Conservation (phyloP, 108 stramenopile genomes). For the Pinguiococcus pyrenoidosus region DNA sequence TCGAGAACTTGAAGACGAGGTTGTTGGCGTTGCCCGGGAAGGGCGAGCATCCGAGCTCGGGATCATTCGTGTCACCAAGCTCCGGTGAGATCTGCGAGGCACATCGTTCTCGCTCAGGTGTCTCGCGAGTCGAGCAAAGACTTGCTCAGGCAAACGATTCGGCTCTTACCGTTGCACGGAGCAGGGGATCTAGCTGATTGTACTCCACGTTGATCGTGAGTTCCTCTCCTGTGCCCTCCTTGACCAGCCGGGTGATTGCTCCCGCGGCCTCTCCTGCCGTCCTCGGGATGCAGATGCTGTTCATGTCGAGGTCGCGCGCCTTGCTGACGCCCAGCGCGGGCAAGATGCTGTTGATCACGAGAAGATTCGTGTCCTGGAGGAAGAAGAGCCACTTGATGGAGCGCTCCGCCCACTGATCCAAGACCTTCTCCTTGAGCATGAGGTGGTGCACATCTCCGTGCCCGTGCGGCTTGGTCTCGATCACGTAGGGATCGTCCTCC, state of each 20-base stretch:
- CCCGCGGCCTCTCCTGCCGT: conserved; percentile 94
- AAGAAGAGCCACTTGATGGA: conserved; percentile 78
- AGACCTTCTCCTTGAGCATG: conserved; percentile 43
- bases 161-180: conserved; percentile 51
- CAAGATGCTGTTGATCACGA: conserved; percentile 71
- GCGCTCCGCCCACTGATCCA: conserved; percentile 63
- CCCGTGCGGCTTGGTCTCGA: conserved; percentile 97
- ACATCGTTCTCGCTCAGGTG: no score
- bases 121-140: no score
- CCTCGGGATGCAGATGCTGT: conserved; percentile 89
- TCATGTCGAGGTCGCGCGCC: conserved; percentile 74
- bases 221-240: conserved; percentile 4
- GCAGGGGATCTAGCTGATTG: conserved; percentile 88
- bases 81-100: conserved; percentile 22
- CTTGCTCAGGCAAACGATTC: no score
- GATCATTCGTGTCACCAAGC: conserved; percentile 84
- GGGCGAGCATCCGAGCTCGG: conserved; percentile 74
- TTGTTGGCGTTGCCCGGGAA: conserved; percentile 94
- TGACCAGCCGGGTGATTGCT: conserved; percentile 73
- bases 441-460: conserved; percentile 97
- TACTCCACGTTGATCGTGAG: conserved; percentile 94
- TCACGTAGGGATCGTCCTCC: conserved; percentile 44
- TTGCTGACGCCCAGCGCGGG: conserved; percentile 86
- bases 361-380: conserved; percentile 98
- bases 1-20: conserved; percentile 67